Base-by-base conservation (phyloP, 2,329 filamentous ascomycete genomes). In the Teratosphaeria viscida region DNA sequence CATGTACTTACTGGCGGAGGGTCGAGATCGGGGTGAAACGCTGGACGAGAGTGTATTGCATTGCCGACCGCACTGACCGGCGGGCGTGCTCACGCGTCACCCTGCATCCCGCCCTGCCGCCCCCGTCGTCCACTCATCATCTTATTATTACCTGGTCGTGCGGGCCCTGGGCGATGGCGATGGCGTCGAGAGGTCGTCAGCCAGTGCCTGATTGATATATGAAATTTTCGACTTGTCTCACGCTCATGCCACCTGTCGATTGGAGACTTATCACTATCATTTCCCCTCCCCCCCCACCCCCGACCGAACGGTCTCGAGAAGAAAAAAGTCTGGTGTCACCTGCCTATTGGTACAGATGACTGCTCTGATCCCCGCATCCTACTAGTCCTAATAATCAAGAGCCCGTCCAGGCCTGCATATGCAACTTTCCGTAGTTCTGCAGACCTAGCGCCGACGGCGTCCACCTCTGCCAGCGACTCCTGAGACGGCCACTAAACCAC, bases 401-500 rank as follows among this genome's bases (percentile, higher is more conserved):
- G n/a, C 43, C 43, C 43, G 43, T 49, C 23, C 19, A 10, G 16
- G n/a, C n/a, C 43, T 39, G 43, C 43, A 49, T 49, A 23, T 47
- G 43, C 43, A 47, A n/a, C 43, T 49, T 10, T 49, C n/a, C 43
- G 43, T 26, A 49, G 43, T 23, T 6, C 43, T 23, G 43, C 19
- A 19, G 37, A 16, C 37, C 16, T 23, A 49, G n/a, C 11, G 37
- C 37, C 37, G 11, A 43, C 12, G 6, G 29, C 52, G 14, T n/a
- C 5, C 52, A 2, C 19, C 16, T 32, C 19, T 26, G 27, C 53
- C 53, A 63, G 61, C 60, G 61, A 57, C 63, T 66, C 60, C 63
- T 66, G 63, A 65, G 54, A 65, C 64, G 57, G 43, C 6, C n/a
- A 49, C 53, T 37, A 57, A 57, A 60, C 52, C 39, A 54, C n/a